Evolutionary conservation across 2,329 filamentous ascomycete genomes (phyloP).

Genomic region (Ophiocordyceps sinensis): DNA sequence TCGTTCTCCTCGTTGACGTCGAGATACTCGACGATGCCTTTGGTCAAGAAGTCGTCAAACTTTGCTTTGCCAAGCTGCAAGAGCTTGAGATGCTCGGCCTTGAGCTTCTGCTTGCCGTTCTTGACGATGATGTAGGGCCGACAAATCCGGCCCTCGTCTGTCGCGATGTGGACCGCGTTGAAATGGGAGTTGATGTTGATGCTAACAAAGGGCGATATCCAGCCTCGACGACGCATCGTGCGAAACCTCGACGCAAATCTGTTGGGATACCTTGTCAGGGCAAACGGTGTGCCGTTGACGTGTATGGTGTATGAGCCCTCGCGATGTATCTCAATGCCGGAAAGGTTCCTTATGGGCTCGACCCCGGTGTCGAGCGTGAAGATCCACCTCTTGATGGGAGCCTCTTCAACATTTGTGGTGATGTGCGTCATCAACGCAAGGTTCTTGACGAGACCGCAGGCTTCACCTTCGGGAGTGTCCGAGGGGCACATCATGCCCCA

Average conservation of each 20-base stretch:
- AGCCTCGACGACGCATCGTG: constrained; percentile 72
- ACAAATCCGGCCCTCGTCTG: constrained; percentile 93
- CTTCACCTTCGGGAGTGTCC: constrained; percentile 96
- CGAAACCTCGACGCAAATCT: constrained; percentile 76
- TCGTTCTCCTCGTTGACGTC: constrained; percentile 99
- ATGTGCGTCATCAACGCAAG: constrained; percentile 98
- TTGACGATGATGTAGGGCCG: constrained; percentile 92
- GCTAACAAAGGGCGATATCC: constrained; percentile 91
- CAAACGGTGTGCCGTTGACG: constrained; percentile 89
- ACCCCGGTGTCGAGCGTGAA: constrained; percentile 79
- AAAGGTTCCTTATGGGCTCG: constrained; percentile 53
- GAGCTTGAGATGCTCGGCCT: constrained; percentile 60
- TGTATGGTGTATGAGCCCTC: constrained; percentile 81
- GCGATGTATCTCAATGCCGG: constrained; percentile 73
- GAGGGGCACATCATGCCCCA: constrained; percentile 97
- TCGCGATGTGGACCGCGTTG: constrained; percentile 84
- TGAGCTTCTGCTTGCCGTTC: constrained; percentile 70
- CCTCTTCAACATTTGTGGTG: constrained; percentile 90
- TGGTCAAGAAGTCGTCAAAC: constrained; percentile 87
- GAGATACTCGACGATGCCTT: constrained; percentile 87
- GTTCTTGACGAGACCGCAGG: constrained; percentile 96
- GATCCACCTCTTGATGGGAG: constrained; percentile 72
- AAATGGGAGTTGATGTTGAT: constrained; percentile 94
- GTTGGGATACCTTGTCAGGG: constrained; percentile 74
- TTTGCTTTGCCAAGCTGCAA: constrained; percentile 71